Conservation (phyloP, 1,284 basidiomycete genomes). For the Volvariella volvacea region DNA sequence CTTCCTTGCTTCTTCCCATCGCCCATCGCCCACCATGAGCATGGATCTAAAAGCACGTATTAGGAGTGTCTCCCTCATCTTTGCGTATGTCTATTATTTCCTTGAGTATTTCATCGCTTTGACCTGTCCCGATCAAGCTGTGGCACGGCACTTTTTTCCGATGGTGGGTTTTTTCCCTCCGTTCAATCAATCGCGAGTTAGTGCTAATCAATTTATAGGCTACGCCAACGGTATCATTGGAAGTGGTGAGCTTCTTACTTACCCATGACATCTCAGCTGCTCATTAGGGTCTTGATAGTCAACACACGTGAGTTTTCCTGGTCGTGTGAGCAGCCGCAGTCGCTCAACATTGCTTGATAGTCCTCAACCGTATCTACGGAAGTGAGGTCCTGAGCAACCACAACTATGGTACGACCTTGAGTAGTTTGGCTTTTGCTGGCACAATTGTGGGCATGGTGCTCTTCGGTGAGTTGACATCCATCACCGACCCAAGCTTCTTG, state of each 20-base stretch:
- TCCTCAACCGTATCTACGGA: slow-evolving; percentile 64
- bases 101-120: no score
- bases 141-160: slow-evolving; percentile 83
- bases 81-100: slow-evolving; percentile 48
- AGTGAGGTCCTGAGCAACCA: slow-evolving; percentile 34
- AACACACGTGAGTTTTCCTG: slow-evolving; percentile 48
- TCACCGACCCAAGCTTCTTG: background rate
- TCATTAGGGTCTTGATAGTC: slow-evolving; percentile 28
- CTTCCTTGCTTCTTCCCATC: background rate
- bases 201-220: slow-evolving; percentile 35
- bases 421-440: slow-evolving; percentile 73
- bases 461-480: slow-evolving; percentile 40
- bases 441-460: slow-evolving; percentile 78
- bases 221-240: slow-evolving; percentile 81
- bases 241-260: slow-evolving; percentile 40
- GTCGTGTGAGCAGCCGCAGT: slow-evolving; percentile 1
- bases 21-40: slow-evolving; percentile 6
- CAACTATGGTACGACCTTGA: slow-evolving; percentile 57
- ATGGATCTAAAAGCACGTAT: slow-evolving; percentile 27
- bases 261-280: background rate
- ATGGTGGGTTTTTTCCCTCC: slow-evolving; percentile 46
- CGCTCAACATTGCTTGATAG: slow-evolving; percentile 22
- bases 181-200: slow-evolving; percentile 1
- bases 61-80: slow-evolving; percentile 65
- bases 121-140: slow-evolving; percentile 41